phyloP scores from a whole-genome alignment of 2,329 filamentous ascomycete genomes.

The Aspergillus ochraceoroseus region DNA sequence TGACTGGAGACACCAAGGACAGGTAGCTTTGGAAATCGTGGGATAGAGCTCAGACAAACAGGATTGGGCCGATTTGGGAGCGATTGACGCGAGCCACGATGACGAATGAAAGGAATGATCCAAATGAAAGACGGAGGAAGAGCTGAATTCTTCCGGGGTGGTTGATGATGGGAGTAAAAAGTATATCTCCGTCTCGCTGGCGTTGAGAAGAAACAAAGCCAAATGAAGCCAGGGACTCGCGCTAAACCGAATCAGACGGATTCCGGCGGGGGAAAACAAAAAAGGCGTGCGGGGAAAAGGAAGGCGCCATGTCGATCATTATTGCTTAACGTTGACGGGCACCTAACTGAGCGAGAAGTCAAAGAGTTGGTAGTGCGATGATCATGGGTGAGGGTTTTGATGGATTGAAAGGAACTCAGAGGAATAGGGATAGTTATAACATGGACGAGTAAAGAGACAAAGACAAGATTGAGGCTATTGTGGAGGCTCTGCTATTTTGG shows the following conservation, averaged over 20 bases:
- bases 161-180: not conserved
- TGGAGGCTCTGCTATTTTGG: too few relatives aligned
- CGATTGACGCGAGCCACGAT: too few relatives aligned
- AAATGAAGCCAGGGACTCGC: constrained; percentile 11
- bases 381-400: too few relatives aligned
- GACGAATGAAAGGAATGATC: too few relatives aligned
- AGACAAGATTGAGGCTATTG: too few relatives aligned
- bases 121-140: not conserved
- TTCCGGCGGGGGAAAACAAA: constrained; percentile 28
- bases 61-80: too few relatives aligned
- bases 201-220: not conserved
- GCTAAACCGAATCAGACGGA: constrained; percentile 22
- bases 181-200: constrained; percentile 1
- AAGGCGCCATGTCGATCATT: constrained; percentile 12
- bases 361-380: not conserved
- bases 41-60: too few relatives aligned
- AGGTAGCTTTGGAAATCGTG: too few relatives aligned
- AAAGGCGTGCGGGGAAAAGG: constrained; percentile 14
- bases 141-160: not conserved
- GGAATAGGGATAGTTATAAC: too few relatives aligned
- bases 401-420: too few relatives aligned
- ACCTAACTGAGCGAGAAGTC: not conserved
- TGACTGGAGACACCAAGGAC: too few relatives aligned
- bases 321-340: not conserved
- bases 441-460: too few relatives aligned